phyloP scores from a whole-genome alignment of 2,329 filamentous ascomycete species.

The Calonectria naviculata region DNA sequence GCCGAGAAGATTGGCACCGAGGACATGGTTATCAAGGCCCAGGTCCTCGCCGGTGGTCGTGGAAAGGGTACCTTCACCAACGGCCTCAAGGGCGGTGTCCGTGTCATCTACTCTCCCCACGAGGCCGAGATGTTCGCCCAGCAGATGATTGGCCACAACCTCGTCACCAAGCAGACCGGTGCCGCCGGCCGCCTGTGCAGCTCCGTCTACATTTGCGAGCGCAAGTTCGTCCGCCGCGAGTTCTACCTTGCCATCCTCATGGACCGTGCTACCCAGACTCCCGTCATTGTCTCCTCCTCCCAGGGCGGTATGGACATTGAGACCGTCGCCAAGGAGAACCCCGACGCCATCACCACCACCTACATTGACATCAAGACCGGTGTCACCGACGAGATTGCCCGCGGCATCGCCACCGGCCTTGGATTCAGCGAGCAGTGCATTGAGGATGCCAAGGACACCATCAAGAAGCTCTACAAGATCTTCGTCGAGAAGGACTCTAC shows the following conservation, averaged over 20 bases:
- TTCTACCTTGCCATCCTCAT: constrained; percentile 99
- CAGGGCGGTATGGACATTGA: constrained; percentile 99
- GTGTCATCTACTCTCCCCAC: constrained; percentile 98
- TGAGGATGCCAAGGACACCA: constrained; percentile 93
- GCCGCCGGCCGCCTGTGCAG: constrained; percentile 94
- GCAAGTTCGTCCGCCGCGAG: constrained; percentile 98
- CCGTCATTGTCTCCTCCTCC: constrained; percentile 96
- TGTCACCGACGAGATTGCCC: constrained; percentile 95
- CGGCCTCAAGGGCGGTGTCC: constrained; percentile 97
- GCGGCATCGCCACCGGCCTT: constrained; percentile 88
- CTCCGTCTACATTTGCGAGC: constrained; percentile 98
- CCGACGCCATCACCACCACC: constrained; percentile 94
- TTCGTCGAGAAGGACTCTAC: constrained; percentile 99
- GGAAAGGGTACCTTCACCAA: constrained; percentile 99
- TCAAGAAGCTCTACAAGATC: constrained; percentile 99
- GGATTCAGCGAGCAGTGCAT: constrained; percentile 99
- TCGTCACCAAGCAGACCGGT: constrained; percentile 99
- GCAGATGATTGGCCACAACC: constrained; percentile 99
- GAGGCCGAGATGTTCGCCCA: constrained; percentile 97
- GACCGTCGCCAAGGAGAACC: constrained; percentile 96
- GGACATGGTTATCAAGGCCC: constrained; percentile 99
- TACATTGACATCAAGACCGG: constrained; percentile 93
- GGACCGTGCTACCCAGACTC: constrained; percentile 91
- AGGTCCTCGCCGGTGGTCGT: constrained; percentile 96
- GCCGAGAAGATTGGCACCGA: constrained; percentile 92